phyloP scores from a whole-genome alignment of 345 rosid genomes.

The Citrus reticulata region DNA sequence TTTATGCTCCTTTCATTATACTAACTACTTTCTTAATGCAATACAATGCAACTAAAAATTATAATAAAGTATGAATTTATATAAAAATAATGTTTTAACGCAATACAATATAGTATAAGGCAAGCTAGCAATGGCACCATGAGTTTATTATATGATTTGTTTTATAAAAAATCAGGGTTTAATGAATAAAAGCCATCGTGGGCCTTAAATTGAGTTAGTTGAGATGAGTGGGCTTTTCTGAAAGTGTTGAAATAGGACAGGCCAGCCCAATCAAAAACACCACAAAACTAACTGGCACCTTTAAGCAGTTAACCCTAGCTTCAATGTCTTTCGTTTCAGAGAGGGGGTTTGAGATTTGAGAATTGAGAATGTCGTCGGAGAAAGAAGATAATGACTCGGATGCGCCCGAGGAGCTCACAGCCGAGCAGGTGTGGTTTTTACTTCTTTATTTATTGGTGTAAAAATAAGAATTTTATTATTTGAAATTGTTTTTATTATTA shows the following conservation, averaged over 20 bases:
- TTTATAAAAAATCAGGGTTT: no score
- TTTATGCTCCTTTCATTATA: no score
- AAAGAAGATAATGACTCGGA: constrained; percentile 52
- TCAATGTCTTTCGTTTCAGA: not conserved
- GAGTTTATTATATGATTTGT: no score
- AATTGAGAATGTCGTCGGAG: constrained; percentile 44
- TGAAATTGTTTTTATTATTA: not conserved
- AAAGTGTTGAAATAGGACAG: not conserved
- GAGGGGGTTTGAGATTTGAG: not conserved
- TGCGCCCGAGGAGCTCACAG: constrained; percentile 75
- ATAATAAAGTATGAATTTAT: no score
- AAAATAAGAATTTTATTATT: not conserved
- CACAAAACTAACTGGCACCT: not conserved
- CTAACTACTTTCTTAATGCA: no score
- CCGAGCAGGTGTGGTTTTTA: constrained; percentile 55
- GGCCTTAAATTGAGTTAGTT: not conserved
- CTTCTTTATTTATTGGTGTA: not conserved
- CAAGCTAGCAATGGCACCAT: no score
- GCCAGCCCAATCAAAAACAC: not conserved
- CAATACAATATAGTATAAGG: no score
- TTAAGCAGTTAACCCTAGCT: constrained; percentile 27
- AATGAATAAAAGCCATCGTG: not conserved
- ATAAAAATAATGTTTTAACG: no score
- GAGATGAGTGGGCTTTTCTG: not conserved
- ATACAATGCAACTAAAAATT: no score